phyloP scores from a whole-genome alignment of 108 stramenopile species.

The Pseudonitzschia delicatissima region DNA sequence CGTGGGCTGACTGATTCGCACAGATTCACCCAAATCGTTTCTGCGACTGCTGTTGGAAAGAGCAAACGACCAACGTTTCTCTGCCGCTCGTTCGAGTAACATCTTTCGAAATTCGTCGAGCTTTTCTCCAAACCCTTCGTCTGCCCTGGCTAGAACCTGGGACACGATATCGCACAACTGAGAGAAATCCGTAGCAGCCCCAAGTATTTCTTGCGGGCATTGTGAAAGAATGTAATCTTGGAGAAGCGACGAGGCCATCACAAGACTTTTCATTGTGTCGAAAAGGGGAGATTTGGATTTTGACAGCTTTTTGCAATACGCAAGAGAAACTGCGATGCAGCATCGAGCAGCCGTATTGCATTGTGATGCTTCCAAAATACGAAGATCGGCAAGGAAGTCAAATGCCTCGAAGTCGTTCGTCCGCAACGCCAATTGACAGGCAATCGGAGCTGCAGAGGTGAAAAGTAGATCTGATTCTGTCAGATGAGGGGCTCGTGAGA shows the following conservation, averaged over 20 bases:
- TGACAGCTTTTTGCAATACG: conserved; percentile 26
- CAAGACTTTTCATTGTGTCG: conserved; percentile 24
- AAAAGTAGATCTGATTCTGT: conserved; percentile 15
- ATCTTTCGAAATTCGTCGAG: conserved; percentile 42
- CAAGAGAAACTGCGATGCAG: conserved; percentile 30
- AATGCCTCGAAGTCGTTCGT: conserved; percentile 15
- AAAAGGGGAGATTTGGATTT: background rate
- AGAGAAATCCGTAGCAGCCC: conserved; percentile 32
- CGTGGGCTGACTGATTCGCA: conserved; percentile 22
- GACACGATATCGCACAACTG: conserved; percentile 53
- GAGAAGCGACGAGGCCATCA: conserved; percentile 50
- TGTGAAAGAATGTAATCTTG: conserved; percentile 47
- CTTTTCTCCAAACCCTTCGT: conserved; percentile 71
- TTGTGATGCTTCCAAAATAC: conserved; percentile 18
- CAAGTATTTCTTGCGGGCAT: conserved; percentile 37
- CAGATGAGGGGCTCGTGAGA: conserved; percentile 8
- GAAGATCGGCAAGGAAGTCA: conserved; percentile 24
- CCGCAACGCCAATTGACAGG: conserved; percentile 23
- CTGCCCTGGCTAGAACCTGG: conserved; percentile 56
- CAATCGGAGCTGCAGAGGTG: conserved; percentile 17
- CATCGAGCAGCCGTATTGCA: conserved; percentile 21
- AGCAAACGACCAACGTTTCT: conserved; percentile 15
- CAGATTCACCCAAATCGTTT: background rate
- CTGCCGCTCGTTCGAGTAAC: conserved; percentile 22
- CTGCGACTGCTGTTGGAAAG: background rate